Base-by-base conservation (phyloP, 2,329 filamentous ascomycete genomes). In the Talaromyces funiculosus region DNA sequence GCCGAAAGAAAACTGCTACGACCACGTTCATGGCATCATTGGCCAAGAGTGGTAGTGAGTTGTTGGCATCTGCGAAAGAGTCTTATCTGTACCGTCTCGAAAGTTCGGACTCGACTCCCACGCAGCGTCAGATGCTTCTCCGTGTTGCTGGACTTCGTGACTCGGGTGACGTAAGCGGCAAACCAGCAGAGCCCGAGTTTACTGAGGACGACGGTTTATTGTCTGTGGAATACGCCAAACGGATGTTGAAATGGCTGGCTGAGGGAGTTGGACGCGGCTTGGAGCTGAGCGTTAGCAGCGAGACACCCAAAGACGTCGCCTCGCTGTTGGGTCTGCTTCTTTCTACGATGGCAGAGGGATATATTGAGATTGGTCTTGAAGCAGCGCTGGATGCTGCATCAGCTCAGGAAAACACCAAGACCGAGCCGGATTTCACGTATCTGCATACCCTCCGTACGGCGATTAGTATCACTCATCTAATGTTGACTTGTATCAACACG, bases 231-330 rank as follows among this genome's bases (percentile, higher is more conserved):
- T 92, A 90, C 72, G 90, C 92, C n/a, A 97, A 97, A 77, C 85
- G 94, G 61, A 99, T 99, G 92, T 83, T 99, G 62, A 95, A 90
- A 72, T 99, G 94, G 94, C 80, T 99, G 42, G 94, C 94, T 2
- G 94, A 99, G 78, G 92, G 90, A 64, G 93, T 99, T 24, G 90
- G 94, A 40, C 84, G 94, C 64, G 91, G 92, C 0, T 81, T 99
- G 9, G 94, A 99, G 73, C 81, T 99, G n/a, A 92, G 90, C 24
- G 88, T 90, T 24, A 87, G 87, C 56, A 88, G 84, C 61, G 94
- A 99, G 67, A 97, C 92, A 4, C 91, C 94, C 16, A 97, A 96
- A 73, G 94, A 99, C 73, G 90, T 97, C 60, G 89, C 88, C 49
- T 86, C 90, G 62, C 82, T 97, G 24, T 82, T 97, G 35, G 89